Evolutionary conservation across 2,329 filamentous ascomycete genomes (phyloP).

Genomic region (Alternaria conjuncta): DNA sequence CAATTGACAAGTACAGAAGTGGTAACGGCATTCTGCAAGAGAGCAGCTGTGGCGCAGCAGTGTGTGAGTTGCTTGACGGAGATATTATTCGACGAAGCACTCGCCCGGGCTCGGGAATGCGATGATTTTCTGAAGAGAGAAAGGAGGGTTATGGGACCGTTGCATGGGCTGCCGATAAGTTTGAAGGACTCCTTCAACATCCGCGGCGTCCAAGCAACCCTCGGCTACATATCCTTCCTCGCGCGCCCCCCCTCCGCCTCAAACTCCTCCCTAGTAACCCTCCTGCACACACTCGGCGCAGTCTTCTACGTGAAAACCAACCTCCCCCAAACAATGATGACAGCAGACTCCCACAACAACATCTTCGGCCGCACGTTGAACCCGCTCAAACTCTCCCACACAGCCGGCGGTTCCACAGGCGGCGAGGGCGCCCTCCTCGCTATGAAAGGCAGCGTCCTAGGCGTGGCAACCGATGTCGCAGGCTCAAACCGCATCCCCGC

Average conservation of each 20-base stretch:
- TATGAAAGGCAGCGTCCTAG: constrained; percentile 64
- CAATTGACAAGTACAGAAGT: constrained; percentile 51
- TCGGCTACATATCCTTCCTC: constrained; percentile 62
- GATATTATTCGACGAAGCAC: too few relatives aligned
- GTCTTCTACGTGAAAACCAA: constrained; percentile 63
- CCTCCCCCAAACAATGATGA: constrained; percentile 57
- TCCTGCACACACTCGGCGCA: constrained; percentile 52
- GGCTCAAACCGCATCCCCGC: constrained; percentile 79
- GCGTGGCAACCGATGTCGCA: constrained; percentile 68
- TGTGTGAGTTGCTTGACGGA: constrained; percentile 58
- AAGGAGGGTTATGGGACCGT: constrained; percentile 55
- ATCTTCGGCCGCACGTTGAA: constrained; percentile 69
- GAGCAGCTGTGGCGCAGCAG: constrained; percentile 64
- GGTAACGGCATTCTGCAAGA: constrained; percentile 60
- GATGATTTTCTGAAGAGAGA: constrained; percentile 48
- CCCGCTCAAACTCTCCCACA: constrained; percentile 65
- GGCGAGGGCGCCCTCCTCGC: constrained; percentile 68
- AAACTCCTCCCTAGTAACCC: constrained; percentile 46
- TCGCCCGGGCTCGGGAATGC: constrained; percentile 46
- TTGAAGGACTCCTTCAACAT: constrained; percentile 70
- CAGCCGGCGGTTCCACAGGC: constrained; percentile 69
- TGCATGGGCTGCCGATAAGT: constrained; percentile 62
- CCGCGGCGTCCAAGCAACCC: constrained; percentile 62
- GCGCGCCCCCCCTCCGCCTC: constrained; percentile 36
- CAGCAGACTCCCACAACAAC: constrained; percentile 64